Evolutionary conservation across 2,329 filamentous ascomycete species (phyloP).

Genomic region (Pseudogymnoascus sp.): DNA sequence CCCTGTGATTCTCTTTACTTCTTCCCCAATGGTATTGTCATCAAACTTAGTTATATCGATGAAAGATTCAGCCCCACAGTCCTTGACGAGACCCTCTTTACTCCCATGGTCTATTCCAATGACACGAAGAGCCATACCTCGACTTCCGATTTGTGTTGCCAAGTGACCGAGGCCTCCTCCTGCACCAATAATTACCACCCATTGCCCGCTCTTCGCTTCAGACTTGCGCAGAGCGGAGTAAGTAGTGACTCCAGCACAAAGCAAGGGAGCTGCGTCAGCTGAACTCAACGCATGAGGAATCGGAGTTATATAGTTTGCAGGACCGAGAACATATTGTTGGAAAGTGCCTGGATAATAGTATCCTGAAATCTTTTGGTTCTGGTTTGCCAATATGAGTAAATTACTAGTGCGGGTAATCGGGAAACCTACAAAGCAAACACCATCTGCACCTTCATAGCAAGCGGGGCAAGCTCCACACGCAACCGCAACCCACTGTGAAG

Average conservation of each 20-base stretch:
- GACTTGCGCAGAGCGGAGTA: slow-evolving; percentile 58
- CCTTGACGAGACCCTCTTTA: slow-evolving; percentile 51
- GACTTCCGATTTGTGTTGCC: slow-evolving; percentile 49
- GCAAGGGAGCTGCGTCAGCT: slow-evolving; percentile 57
- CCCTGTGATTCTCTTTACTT: slow-evolving; percentile 49
- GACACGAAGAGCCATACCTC: slow-evolving; percentile 56
- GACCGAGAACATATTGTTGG: slow-evolving; percentile 59
- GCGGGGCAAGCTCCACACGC: slow-evolving; percentile 46
- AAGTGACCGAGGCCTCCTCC: slow-evolving; percentile 59
- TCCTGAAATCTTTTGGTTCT: slow-evolving; percentile 50
- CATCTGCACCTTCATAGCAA: slow-evolving; percentile 52
- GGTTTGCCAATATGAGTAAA: too few relatives aligned
- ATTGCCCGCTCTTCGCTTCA: slow-evolving; percentile 39
- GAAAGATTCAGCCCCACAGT: slow-evolving; percentile 59
- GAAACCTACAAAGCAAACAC: slow-evolving; percentile 44
- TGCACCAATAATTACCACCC: slow-evolving; percentile 49
- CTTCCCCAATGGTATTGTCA: slow-evolving; percentile 35
- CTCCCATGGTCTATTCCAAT: slow-evolving; percentile 58
- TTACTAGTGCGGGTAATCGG: too few relatives aligned
- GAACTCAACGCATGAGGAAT: slow-evolving; percentile 57
- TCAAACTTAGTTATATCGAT: slow-evolving; percentile 51
- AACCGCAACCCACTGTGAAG: slow-evolving; percentile 40
- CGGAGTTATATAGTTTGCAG: slow-evolving; percentile 62
- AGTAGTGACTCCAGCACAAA: slow-evolving; percentile 62
- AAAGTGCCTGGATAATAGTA: slow-evolving; percentile 68